Evolutionary conservation across 805 yeast species (phyloP), one percentile per base, ranked within the genome.

Genomic region (Spathaspora gorwiae): DNA sequence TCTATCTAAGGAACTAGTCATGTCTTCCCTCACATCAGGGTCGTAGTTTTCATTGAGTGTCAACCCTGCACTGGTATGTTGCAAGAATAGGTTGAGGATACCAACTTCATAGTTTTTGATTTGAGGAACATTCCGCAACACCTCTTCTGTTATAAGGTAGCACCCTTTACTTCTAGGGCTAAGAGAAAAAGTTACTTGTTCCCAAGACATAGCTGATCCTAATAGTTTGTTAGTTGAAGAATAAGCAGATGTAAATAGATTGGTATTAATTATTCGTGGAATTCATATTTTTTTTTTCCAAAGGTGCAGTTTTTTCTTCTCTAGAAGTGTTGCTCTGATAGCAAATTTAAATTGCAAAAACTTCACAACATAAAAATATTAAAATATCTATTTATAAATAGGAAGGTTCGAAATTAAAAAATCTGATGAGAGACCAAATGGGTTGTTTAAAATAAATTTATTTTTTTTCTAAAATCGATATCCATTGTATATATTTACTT

Each of bases 11-110:
- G 85, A 78, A 24, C 75, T 72, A 8, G 75, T 72, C 87, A 87
- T 75, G 56, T 87, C 95, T 1, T 56, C 62, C 49, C 90, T 72
- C 10, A 87, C 95, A 57, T 83, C 90, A 0, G 89, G 80, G 55
- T 87, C 95, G 67, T 80, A 85, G 59, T 87, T 87, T 60, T 87
- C 95, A 57, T 87, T 87, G 45, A 87, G 62, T 0, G 90, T 81
- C 36, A 87, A 61, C 0, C 83, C 94, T 5, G 90, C 90, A 8
- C 89, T 81, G 1, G 95, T 86, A 62, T 87, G 95, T 59, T 84
- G 87, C 39, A 86, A 65, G 59, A 87, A 87, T 26, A 87, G 62
- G 54, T 85, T 76, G 44, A 84, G 60, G 26, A 77, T 65, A 1
- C 95, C 95, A 8, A 84, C 65, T 56, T 81, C 77, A 62, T 76